Evolutionary conservation across 495 filamentous ascomycete species (phyloP).

Genomic region (Chaetomium fimeti): DNA sequence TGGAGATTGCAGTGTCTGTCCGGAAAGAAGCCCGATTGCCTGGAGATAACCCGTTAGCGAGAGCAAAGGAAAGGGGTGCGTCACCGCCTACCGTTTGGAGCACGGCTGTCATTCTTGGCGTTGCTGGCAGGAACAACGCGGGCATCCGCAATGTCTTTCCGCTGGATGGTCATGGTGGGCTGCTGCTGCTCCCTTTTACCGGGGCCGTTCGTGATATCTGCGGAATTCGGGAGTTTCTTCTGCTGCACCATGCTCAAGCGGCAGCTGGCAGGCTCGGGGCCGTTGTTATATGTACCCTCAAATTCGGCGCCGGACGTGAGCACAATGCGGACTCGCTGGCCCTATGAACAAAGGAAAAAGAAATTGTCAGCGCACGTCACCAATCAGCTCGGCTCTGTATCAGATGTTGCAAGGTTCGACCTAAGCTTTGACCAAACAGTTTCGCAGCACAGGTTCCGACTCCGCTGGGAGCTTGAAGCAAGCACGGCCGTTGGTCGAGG

Average conservation of each 20-base stretch:
- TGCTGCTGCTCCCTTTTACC: slow-evolving; percentile 45
- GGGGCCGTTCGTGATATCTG: slow-evolving; percentile 46
- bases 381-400: slow-evolving; percentile 15
- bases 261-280: slow-evolving; percentile 60
- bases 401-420: slow-evolving; percentile 1
- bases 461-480: slow-evolving; percentile 4
- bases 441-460: background rate
- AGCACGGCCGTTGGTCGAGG: slow-evolving; percentile 1
- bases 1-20: slow-evolving; percentile 87
- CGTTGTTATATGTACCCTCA: slow-evolving; percentile 62
- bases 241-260: slow-evolving; percentile 81
- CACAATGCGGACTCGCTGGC: slow-evolving; percentile 63
- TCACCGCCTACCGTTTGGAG: slow-evolving; percentile 66
- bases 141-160: slow-evolving; percentile 71
- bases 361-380: slow-evolving; percentile 20
- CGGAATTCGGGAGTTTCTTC: slow-evolving; percentile 45
- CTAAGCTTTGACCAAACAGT: slow-evolving; percentile 6
- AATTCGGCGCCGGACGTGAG: slow-evolving; percentile 70
- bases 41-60: slow-evolving; percentile 17
- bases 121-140: slow-evolving; percentile 52
- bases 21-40: slow-evolving; percentile 61
- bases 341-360: slow-evolving; percentile 47
- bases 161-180: slow-evolving; percentile 73
- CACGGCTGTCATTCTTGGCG: slow-evolving; percentile 49
- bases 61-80: background rate